Conservation (phyloP, 352 stramenopile species). For the Globisporangium recalcitrans region DNA sequence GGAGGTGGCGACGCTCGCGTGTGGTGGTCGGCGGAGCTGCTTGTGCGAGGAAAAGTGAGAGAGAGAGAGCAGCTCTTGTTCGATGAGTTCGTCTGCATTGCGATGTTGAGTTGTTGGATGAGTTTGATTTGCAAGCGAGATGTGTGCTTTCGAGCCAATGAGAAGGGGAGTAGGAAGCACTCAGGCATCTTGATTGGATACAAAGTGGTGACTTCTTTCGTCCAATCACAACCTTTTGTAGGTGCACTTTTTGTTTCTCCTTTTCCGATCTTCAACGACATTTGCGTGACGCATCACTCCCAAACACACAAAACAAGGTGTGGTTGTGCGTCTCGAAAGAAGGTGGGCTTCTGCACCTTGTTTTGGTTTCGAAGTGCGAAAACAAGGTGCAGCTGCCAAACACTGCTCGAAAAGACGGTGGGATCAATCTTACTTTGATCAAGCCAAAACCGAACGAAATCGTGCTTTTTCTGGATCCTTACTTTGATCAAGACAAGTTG, state of each 20-base stretch:
- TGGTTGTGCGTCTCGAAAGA: no score
- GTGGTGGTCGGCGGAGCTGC: not conserved
- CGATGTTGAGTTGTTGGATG: not conserved
- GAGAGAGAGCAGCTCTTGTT: no score
- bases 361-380: no score
- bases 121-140: not conserved
- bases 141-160: not conserved
- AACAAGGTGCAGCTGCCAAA: no score
- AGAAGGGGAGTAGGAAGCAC: not conserved
- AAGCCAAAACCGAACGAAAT: not conserved
- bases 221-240: no score
- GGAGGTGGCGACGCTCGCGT: not conserved
- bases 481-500: not conserved
- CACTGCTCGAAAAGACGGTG: no score
- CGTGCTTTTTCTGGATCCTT: not conserved
- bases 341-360: no score
- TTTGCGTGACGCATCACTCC: no score
- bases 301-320: no score
- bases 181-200: not conserved
- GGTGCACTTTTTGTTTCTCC: not conserved
- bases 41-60: not conserved
- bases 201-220: no score
- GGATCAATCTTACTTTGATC: not conserved
- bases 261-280: not conserved
- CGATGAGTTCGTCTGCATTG: conserved; percentile 23